A percentile compares a stretch with the other conserved stretches of the same genome.
phyloP scores from a whole-genome alignment of 148 eudicot genomes.

The Polygonum maritimum region DNA sequence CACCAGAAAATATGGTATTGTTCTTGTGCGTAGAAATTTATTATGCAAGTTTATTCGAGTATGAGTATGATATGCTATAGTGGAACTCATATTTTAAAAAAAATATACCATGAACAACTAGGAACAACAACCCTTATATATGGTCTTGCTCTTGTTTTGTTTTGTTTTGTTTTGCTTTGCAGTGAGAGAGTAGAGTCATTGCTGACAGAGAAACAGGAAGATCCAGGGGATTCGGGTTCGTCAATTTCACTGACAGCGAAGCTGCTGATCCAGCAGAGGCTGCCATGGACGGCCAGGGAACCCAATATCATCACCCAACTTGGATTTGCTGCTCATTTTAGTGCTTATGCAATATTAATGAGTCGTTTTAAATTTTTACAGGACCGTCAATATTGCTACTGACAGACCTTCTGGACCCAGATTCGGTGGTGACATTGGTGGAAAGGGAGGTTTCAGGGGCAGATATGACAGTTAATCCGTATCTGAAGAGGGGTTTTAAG shows the following conservation, averaged over 20 bases:
- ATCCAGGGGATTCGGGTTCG: slow-evolving; percentile 44
- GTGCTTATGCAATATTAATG: neutral
- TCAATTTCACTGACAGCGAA: slow-evolving; percentile 26
- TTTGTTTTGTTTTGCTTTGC: no score
- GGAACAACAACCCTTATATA: no score
- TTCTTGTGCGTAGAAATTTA: no score
- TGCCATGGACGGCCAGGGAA: slow-evolving; percentile 37
- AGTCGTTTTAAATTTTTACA: slow-evolving; percentile 3
- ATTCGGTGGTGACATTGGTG: slow-evolving; percentile 13
- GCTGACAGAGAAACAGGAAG: slow-evolving; percentile 35
- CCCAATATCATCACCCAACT: neutral
- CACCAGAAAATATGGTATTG: no score
- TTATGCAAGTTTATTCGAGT: no score
- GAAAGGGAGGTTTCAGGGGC: neutral
- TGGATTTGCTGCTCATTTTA: neutral
- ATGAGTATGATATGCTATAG: no score
- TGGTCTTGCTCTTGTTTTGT: no score
- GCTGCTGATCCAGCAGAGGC: slow-evolving; percentile 27
- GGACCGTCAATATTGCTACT: slow-evolving; percentile 42
- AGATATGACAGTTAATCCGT: neutral
- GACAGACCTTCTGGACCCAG: slow-evolving; percentile 22
- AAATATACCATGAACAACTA: no score
- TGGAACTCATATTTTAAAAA: no score
- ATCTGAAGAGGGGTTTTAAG: no score
- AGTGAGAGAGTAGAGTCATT: slow-evolving; percentile 17